Evolutionary conservation across 257 asterid species (phyloP), one percentile per base, ranked within the genome.

Genomic region (Ballota nigra): DNA sequence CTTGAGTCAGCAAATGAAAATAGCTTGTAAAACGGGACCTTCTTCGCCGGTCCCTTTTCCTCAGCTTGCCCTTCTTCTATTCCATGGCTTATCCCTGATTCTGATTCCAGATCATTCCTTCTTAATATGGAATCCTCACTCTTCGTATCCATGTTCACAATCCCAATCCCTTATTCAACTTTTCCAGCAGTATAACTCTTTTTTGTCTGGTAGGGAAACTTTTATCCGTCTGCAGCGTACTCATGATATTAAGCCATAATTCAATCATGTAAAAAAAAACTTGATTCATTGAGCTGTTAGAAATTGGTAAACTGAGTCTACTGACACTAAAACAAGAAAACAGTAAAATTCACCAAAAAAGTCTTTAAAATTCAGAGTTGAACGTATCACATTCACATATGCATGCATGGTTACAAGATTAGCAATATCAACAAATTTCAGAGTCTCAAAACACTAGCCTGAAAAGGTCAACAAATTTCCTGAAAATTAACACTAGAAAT

Each of bases 1-100:
- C 0, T 24, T 15, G 69, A 66, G 77, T 82, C 92, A 26, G 92
- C 80, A 72, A 74, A 80, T 9, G 80, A 47, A 70, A 86, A 86
- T 24, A 84, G 75, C 77, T 84, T 68, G 75, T 63, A 36, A 40
- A 80, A 80, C 0, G 83, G 66, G 60, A 81, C 76, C 6, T 40
- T 62, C 8, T 68, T 72, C 38, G 3, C 47, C 2, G 29, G 5
- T 47, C 57, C 71, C 43, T 33, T 78, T n/a, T 57, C 19, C 62
- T 66, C 38, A 20, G 28, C 41, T n/a, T 23, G 12, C 49, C 33
- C 34, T 38, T 56, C 63, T 38, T 43, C 67, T 31, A 41, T 69
- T 38, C 47, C 75, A 29, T 49, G 16, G 11, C 24, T 22, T 23
- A 8, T 38, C 53, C 18, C 19, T 1, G 70, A 28, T 49, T 64